These are phyloP conservation scores for Tympanopsis confertula DNA, from an alignment of 2,329 filamentous ascomycete genomes.

Conservation along the genomic window DNA sequence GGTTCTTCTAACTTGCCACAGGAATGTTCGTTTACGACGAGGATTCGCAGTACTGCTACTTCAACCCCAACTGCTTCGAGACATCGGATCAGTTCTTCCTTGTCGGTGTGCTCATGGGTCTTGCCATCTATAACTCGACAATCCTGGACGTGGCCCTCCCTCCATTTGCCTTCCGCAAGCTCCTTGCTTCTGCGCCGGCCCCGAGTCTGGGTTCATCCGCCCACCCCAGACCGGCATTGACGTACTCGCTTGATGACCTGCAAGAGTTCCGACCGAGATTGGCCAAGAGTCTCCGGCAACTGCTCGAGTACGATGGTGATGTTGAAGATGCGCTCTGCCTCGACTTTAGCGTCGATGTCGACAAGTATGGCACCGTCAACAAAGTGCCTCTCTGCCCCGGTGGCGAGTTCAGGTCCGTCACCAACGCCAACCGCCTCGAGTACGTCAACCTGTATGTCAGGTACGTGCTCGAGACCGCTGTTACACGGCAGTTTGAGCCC, in stretches of 20 bases:
- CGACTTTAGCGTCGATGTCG: slow-evolving; percentile 68
- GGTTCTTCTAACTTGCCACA: slow-evolving; percentile 17
- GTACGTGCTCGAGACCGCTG: slow-evolving; percentile 67
- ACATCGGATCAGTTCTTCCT: slow-evolving; percentile 86
- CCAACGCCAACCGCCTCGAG: slow-evolving; percentile 71
- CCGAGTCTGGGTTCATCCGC: slow-evolving; percentile 40
- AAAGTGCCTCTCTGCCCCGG: slow-evolving; percentile 62
- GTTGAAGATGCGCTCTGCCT: slow-evolving; percentile 71
- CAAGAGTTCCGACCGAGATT: slow-evolving; percentile 70
- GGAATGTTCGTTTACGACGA: slow-evolving; percentile 90
- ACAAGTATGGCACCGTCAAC: slow-evolving; percentile 61
- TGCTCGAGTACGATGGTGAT: slow-evolving; percentile 75
- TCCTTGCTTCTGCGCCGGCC: slow-evolving; percentile 63
- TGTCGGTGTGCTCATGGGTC: slow-evolving; percentile 73
- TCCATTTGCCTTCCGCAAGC: slow-evolving; percentile 79
- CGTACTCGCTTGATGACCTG: slow-evolving; percentile 69
- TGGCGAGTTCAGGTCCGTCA: slow-evolving; percentile 66
- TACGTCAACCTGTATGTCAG: slow-evolving; percentile 79
- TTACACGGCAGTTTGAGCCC: slow-evolving; percentile 76
- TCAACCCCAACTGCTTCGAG: slow-evolving; percentile 82
- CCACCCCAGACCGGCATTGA: slow-evolving; percentile 47
- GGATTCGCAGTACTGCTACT: slow-evolving; percentile 83
- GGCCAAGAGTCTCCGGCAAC: slow-evolving; percentile 61
- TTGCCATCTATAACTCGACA: slow-evolving; percentile 91
- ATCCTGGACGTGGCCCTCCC: slow-evolving; percentile 82